Base-by-base conservation (phyloP, 345 rosid genomes). In the Eutrema heterophyllum region DNA sequence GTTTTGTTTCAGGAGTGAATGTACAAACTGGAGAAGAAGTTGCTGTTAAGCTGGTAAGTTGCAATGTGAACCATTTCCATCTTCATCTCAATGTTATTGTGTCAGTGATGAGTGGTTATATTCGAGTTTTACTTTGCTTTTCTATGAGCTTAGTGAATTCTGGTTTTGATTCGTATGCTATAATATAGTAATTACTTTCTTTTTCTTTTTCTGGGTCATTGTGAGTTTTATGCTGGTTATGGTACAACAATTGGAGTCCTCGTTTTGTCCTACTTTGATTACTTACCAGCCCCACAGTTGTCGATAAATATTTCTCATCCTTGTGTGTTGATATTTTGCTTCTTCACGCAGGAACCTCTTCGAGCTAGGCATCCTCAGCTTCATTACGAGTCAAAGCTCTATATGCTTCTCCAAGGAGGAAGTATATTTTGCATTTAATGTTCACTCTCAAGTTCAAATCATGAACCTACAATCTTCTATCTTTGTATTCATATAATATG, bases 381-480 rank as follows among this genome's bases (percentile, higher is more conserved):
- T 78, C 94, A 86, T 18, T 89, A 88, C 49, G 98, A 92, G 79
- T 92, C 96, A 9, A 92, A 89, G 84, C 69, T 92, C 56, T 92
- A 92, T 72, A 84, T 83, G 91, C 87, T 89, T 74, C 98, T 92
- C 67, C 96, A 92, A 78, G 98, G 98, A 82, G 98, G 98, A 78
- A 90, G 98, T 92, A 80, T 63, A 95, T 72, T 63, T 72, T 32
- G 40, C 21, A 48, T 53, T 56, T 12, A 27, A 5, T 70, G 9
- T 76, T 64, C 13, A 52, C 9, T 68, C 55, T 21, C 18, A 21
- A 54, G 10, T 57, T 51, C 16, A 2, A 14, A 2, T 33, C 51
- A 12, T 62, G 11, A 55, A 48, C 48, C 3, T 5, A 13, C 38
- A 29, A 11, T 74, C 53, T 49, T 67, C 15, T 12, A 57, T 50